phyloP scores from a whole-genome alignment of 148 eudicot genomes.

The Chenopodium berlandieri region DNA sequence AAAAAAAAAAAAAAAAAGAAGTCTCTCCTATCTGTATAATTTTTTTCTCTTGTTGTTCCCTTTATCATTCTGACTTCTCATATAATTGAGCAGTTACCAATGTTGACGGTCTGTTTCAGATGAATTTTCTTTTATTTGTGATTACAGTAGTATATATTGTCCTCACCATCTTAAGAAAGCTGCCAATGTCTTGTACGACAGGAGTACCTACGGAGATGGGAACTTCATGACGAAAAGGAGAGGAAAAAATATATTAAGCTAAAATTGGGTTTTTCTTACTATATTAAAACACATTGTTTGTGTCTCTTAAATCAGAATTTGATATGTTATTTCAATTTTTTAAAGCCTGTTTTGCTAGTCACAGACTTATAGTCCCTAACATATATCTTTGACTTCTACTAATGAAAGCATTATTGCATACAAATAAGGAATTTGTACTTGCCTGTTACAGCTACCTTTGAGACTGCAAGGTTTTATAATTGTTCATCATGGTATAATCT shows the following conservation, averaged over 20 bases:
- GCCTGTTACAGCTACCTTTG: background rate
- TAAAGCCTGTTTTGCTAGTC: too few species aligned
- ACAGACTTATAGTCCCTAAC: too few species aligned
- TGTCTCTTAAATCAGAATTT: background rate
- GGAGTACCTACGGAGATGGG: background rate
- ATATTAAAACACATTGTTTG: too few species aligned
- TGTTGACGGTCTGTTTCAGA: background rate
- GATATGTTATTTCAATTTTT: background rate
- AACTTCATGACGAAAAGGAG: background rate
- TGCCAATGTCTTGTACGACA: background rate
- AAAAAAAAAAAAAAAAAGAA: background rate
- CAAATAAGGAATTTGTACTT: background rate
- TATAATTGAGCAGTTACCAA: background rate
- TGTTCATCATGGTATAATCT: background rate
- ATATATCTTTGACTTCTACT: background rate
- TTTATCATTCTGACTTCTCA: slow-evolving; percentile 1
- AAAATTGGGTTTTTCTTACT: too few species aligned
- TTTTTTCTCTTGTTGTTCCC: background rate
- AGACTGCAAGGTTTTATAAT: background rate
- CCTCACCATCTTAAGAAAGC: background rate
- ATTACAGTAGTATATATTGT: background rate
- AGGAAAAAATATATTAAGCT: too few species aligned
- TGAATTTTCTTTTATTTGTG: too few species aligned
- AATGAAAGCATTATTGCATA: background rate
- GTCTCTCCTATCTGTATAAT: slow-evolving; percentile 9